Evolutionary conservation across 1,284 basidiomycete genomes (phyloP), one percentile per base, ranked within the genome.

Genomic region (Leucoagaricus sp.): DNA sequence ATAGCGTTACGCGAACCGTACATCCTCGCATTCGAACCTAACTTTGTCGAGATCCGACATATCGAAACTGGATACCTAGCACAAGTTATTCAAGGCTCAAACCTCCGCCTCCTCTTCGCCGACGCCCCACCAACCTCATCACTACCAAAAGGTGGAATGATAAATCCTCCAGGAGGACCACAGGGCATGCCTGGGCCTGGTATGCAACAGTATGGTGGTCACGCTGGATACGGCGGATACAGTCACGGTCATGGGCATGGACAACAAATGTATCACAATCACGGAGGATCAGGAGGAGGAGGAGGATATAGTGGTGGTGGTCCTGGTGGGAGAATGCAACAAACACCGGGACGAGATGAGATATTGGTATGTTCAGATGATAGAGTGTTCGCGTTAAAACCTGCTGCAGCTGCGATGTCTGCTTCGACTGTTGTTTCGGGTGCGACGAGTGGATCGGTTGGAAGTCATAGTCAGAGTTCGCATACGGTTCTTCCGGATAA

Each of bases 1-100:
- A n/a, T 67, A 97, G 96, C 97, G 1, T 82, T 98, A 25, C 93
- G 96, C 69, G 96, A 96, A 72, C 96, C 97, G 0, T 99, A 96
- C 71, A 93, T 99, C 29, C 81, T 99, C 41, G 97, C 96, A 0
- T 98, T 99, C 67, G 97, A 99, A 69, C 91, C 95, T 9, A 91
- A 89, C 1, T 99, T 99, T 68, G 89, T 99, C 66, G 97, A 99
- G 72, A 91, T 99, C 49, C 89, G 96, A 42, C 93, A 98, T 69
- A 95, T 99, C 59, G 93, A 97, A 69, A 94, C 91, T 4, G 95
- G 96, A 7, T 78, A 87, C 31, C 83, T 99, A 69, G 89, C 94
- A 25, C 97, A 99, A 77, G 92, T 99, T 65, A 97, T 99, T 60
- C 94, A 96, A 61, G 94, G 94, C 56, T 88, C 87, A 65, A 93